Conservation (phyloP, 1,139 yeast species). For the Zygoascus meyerae region DNA sequence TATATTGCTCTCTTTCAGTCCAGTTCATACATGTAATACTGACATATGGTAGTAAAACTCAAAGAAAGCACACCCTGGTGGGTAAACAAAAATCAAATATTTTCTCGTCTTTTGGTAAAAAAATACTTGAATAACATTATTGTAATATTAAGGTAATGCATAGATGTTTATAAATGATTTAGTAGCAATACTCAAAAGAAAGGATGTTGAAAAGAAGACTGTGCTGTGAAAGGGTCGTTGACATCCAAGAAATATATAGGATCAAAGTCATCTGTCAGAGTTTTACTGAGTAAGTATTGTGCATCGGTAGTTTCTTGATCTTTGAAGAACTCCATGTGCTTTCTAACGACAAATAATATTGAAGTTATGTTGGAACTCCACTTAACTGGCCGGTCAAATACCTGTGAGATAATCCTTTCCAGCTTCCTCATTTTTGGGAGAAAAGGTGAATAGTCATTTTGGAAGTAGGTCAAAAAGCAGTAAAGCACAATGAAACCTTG, state of each 20-base stretch:
- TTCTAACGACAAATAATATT: background rate
- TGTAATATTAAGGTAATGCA: no score
- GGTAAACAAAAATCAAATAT: no score
- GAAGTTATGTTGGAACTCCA: constrained; percentile 5
- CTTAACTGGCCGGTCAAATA: background rate
- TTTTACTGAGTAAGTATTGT: background rate
- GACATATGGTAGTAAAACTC: no score
- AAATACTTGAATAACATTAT: no score
- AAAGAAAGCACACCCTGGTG: no score
- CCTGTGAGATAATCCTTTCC: background rate
- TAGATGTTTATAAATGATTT: no score
- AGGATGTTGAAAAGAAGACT: constrained; percentile 6
- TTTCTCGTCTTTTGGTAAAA: no score
- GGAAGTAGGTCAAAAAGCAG: constrained; percentile 5
- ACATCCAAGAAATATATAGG: constrained; percentile 8
- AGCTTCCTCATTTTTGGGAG: background rate
- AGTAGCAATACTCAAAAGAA: background rate
- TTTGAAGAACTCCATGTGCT: background rate
- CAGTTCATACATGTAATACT: no score
- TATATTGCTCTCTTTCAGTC: no score
- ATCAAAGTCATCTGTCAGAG: background rate
- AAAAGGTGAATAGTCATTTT: background rate
- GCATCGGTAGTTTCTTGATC: background rate
- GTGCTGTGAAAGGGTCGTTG: constrained; percentile 1
- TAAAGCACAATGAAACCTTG: constrained; percentile 7